Percentiles rank a stretch among this genome's conserved stretches.
These are phyloP conservation scores for Barnettozyma californica DNA, from an alignment of 805 yeast species.

Conservation along the genomic window DNA sequence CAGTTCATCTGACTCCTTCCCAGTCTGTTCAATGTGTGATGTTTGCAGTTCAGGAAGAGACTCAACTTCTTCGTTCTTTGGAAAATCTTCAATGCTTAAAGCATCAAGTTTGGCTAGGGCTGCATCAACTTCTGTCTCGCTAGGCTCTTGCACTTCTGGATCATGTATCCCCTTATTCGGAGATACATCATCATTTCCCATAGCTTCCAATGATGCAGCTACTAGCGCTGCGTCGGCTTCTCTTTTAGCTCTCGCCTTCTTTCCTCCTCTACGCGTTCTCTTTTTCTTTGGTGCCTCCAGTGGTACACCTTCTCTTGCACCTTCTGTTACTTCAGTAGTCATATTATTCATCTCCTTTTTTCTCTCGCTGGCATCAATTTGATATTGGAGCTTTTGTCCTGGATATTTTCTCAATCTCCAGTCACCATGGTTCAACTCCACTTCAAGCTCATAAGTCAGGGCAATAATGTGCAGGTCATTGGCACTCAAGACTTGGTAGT, in stretches of 20 bases:
- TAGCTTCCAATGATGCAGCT: neutral
- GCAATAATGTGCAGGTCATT: constrained; percentile 94
- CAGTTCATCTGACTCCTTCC: constrained; percentile 14
- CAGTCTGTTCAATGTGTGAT: constrained; percentile 3
- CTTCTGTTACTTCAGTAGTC: constrained; percentile 1
- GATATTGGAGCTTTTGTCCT: constrained; percentile 42
- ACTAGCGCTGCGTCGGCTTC: neutral
- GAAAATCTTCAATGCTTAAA: constrained; percentile 7
- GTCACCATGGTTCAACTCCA: constrained; percentile 62
- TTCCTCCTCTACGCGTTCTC: constrained; percentile 58
- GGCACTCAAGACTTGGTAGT: constrained; percentile 75
- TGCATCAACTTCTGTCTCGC: constrained; percentile 17
- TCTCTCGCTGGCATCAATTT: constrained; percentile 16
- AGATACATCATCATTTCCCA: neutral
- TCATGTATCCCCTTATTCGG: no score
- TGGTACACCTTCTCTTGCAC: neutral
- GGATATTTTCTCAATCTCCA: constrained; percentile 69
- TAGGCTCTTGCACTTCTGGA: neutral
- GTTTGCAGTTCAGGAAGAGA: constrained; percentile 1
- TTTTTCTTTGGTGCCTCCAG: constrained; percentile 30
- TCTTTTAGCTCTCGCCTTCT: constrained; percentile 56
- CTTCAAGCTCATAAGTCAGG: constrained; percentile 80
- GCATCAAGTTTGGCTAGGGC: constrained; percentile 20
- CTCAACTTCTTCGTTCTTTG: constrained; percentile 5
- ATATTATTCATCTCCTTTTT: constrained; percentile 12